Percentiles rank a stretch among this genome's conserved stretches.
Evolutionary conservation across 2,329 filamentous ascomycete genomes (phyloP).

Genomic region (Botrytis tulipae): DNA sequence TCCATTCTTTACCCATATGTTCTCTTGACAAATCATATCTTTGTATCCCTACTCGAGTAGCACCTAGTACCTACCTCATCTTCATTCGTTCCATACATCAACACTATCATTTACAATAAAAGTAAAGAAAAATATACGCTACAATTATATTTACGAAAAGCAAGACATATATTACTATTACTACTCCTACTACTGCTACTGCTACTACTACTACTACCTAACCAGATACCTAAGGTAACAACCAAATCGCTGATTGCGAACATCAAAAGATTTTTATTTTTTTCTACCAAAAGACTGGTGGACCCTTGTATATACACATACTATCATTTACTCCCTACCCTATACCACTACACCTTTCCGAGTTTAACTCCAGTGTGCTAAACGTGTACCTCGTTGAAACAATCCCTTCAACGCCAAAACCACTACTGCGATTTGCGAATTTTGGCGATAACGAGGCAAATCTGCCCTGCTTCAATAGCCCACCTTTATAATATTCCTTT

Average conservation of each 20-base stretch:
- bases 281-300: not conserved
- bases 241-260: not conserved
- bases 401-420: not conserved
- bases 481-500: conserved; percentile 1
- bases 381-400: not conserved
- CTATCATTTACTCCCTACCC: not conserved
- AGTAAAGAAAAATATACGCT: not conserved
- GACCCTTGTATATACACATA: not conserved
- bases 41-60: not conserved
- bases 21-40: not conserved
- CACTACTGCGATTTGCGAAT: conserved; percentile 1
- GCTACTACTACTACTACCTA: not conserved
- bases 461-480: not conserved
- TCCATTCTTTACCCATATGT: not conserved
- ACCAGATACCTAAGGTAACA: not conserved
- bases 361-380: not conserved
- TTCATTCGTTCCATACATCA: not conserved
- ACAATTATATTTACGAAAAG: not conserved
- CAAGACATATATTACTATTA: not conserved
- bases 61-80: not conserved
- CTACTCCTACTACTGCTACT: not conserved
- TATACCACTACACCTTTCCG: not conserved
- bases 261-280: not conserved
- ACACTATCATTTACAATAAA: not conserved
- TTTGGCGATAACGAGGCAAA: conserved; percentile 13